These are phyloP conservation scores for Alternaria ethzedia DNA, from an alignment of 2,329 filamentous ascomycete species.

Conservation along the genomic window DNA sequence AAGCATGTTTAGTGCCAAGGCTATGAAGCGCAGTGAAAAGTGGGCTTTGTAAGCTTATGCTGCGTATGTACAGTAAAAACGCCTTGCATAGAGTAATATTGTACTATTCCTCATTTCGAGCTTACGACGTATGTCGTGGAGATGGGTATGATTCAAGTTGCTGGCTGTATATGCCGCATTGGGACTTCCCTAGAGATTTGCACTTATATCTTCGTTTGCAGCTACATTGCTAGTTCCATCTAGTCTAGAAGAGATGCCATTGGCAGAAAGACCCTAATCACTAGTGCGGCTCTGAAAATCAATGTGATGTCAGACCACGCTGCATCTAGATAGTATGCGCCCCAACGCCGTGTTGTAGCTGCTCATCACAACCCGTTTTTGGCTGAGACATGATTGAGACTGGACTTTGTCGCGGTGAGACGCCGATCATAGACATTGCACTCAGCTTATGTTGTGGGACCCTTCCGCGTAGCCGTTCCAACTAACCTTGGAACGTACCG, in stretches of 20 bases:
- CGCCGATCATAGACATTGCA: neutral
- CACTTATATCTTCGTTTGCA: neutral
- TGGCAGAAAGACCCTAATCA: neutral
- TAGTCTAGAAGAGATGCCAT: neutral
- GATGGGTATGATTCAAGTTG: neutral
- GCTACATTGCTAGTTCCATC: neutral
- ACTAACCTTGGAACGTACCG: neutral
- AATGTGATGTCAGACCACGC: neutral
- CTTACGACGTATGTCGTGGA: neutral
- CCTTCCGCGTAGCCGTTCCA: neutral
- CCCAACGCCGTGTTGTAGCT: neutral
- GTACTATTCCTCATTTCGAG: neutral
- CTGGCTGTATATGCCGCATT: neutral
- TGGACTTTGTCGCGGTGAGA: neutral
- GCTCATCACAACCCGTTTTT: neutral
- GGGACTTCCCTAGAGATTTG: neutral
- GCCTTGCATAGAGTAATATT: neutral
- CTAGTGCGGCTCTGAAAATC: neutral
- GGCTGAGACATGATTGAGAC: neutral
- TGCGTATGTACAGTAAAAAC: neutral
- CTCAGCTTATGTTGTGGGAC: neutral
- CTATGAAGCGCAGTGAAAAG: neutral
- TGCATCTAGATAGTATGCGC: neutral
- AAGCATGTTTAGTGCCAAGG: neutral
- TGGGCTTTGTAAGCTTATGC: neutral